These are phyloP conservation scores for Teratosphaeriaceae sp. DNA, from an alignment of 2,329 filamentous ascomycete species.

Conservation along the genomic window DNA sequence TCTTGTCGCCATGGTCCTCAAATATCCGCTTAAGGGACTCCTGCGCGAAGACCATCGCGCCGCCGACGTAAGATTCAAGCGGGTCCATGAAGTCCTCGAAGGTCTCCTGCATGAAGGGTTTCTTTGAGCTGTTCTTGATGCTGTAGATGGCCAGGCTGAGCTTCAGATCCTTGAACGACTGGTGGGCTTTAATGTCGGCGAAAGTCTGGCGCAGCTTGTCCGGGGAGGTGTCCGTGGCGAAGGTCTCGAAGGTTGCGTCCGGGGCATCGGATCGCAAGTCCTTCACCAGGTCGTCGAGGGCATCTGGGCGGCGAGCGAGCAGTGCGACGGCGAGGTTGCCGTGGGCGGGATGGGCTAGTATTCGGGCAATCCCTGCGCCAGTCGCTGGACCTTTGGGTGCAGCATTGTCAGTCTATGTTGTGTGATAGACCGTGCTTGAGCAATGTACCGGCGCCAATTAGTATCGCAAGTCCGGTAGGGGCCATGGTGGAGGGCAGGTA, in stretches of 20 bases:
- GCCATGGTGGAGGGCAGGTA: slow-evolving; percentile 36
- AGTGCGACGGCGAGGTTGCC: slow-evolving; percentile 52
- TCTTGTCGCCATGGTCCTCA: slow-evolving; percentile 44
- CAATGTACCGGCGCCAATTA: slow-evolving; percentile 46
- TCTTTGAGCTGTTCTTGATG: slow-evolving; percentile 50
- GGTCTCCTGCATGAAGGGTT: slow-evolving; percentile 50
- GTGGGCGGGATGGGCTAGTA: slow-evolving; percentile 44
- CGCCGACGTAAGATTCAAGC: slow-evolving; percentile 48
- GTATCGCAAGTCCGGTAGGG: slow-evolving; percentile 44
- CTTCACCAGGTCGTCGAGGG: slow-evolving; percentile 37
- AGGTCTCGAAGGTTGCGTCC: slow-evolving; percentile 44
- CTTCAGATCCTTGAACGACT: slow-evolving; percentile 44
- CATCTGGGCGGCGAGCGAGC: slow-evolving; percentile 44
- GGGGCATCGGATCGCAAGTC: slow-evolving; percentile 37
- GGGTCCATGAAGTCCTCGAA: slow-evolving; percentile 43
- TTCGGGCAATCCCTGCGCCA: slow-evolving; percentile 50
- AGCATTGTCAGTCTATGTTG: slow-evolving; percentile 18
- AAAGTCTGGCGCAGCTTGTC: slow-evolving; percentile 44
- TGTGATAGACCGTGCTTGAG: slow-evolving; percentile 26
- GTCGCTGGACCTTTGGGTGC: neutral
- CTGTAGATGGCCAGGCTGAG: slow-evolving; percentile 49
- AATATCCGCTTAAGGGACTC: slow-evolving; percentile 47
- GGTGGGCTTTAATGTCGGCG: slow-evolving; percentile 41
- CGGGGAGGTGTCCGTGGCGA: slow-evolving; percentile 46
- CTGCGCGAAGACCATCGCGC: slow-evolving; percentile 51